Evolutionary conservation across 2,329 filamentous ascomycete species (phyloP).

Genomic region (Cercospora sp.): DNA sequence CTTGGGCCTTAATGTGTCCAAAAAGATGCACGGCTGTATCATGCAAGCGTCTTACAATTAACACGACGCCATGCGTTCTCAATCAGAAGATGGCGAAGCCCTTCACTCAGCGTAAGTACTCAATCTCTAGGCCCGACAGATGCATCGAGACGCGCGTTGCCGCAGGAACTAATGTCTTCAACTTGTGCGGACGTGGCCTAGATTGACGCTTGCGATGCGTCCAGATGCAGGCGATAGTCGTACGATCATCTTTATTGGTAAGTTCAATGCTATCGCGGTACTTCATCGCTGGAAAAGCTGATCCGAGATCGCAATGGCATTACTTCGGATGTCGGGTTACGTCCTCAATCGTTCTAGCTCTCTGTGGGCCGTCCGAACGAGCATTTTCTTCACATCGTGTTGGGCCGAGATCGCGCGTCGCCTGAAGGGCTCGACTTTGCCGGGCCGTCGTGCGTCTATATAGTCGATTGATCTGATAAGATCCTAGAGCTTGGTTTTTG

Average conservation of each 20-base stretch:
- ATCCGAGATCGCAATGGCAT: neutral
- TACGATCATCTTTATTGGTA: neutral
- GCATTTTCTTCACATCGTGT: neutral
- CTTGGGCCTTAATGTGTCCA: too few relatives aligned
- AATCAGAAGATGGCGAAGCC: too few relatives aligned
- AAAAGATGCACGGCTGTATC: too few relatives aligned
- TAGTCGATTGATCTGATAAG: slow-evolving; percentile 7
- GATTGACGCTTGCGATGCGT: neutral
- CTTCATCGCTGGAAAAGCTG: neutral
- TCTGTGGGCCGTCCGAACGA: too few relatives aligned
- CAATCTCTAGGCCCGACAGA: too few relatives aligned
- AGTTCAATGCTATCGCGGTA: neutral
- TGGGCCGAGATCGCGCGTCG: neutral
- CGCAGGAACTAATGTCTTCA: neutral
- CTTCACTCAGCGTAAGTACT: too few relatives aligned
- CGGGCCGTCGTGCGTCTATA: neutral
- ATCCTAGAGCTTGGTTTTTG: neutral
- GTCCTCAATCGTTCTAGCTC: too few relatives aligned
- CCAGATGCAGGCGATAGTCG: neutral
- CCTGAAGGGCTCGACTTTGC: neutral
- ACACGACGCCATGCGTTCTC: too few relatives aligned
- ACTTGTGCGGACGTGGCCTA: neutral
- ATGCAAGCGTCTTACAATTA: too few relatives aligned
- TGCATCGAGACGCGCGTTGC: too few relatives aligned
- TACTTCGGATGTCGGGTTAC: neutral